Base-by-base conservation (phyloP, 2,329 filamentous ascomycete species). In the Claviceps arundinis region DNA sequence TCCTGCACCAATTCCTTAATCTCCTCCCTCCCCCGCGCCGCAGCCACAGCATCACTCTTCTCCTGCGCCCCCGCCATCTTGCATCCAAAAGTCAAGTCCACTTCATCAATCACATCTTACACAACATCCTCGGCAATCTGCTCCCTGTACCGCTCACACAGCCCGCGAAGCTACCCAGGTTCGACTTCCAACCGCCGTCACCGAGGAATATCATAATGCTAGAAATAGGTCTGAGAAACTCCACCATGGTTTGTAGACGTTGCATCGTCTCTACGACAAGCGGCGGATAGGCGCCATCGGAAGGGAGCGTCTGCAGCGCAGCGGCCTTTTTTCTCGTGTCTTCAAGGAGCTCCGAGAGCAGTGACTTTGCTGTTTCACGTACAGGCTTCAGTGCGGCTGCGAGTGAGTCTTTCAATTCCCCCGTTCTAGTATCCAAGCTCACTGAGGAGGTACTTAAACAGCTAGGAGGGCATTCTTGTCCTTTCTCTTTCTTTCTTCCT, bases 191-290 rank as follows among this genome's bases (percentile, higher is more conserved):
- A 38, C 91, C 91, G 1, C 90, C 89, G 60, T 97, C 90, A 17
- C 93, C 93, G 9, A 98, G 71, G 0, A 90, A 95, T 30, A 93
- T 83, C 74, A 98, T 83, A 59, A 98, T 88, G 55, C 87, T 91
- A 2, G 87, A 87, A 19, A 98, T 78, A 1, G 93, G 89, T 6
- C 83, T 79, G 22, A 95, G 75, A 66, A 95, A 97, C 51, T 85
- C 81, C 1, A 90, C 87, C 80, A 98, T 87, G 14, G 84, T 84
- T 60, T 93, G 85, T 16, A 98, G 73, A 30, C 90, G 83, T 56
- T 82, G 84, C 82, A 97, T 91, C 4, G 86, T 88, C 62, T 95
- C 88, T 1, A 81, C 76, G 0, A 93, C 88, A 19, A 95, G 71
- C 1, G 89, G 81, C 2, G 93, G 74, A 0, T 89, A 76, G 3